phyloP scores from a whole-genome alignment of 176 grass and related monocot species.

The Cymbopogon citratus region DNA sequence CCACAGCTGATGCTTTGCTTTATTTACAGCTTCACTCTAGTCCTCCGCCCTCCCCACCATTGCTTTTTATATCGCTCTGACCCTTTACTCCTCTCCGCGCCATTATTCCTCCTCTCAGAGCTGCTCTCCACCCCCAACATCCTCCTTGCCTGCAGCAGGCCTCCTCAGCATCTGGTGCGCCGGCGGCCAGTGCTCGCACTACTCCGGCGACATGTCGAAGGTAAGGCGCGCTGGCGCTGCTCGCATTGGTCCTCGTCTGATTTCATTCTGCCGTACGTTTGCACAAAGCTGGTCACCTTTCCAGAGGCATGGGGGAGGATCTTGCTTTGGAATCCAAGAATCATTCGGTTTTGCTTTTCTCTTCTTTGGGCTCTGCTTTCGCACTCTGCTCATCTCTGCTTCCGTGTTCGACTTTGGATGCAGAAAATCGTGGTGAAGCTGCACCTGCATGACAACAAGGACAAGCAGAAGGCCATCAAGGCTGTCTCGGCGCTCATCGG shows the following conservation, averaged over 20 bases:
- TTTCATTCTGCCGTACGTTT: not conserved
- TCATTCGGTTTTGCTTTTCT: not conserved
- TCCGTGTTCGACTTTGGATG: not conserved
- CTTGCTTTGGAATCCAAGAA: slow-evolving; percentile 27
- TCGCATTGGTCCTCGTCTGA: not conserved
- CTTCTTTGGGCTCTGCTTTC: not conserved
- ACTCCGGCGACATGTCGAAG: slow-evolving; percentile 43
- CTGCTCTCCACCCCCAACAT: not conserved
- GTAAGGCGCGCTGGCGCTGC: not conserved
- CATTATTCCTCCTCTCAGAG: not conserved
- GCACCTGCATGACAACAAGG: slow-evolving; percentile 56
- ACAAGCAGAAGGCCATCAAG: slow-evolving; percentile 91
- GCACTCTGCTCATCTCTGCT: not conserved
- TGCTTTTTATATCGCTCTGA: not conserved
- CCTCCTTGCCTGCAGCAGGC: not conserved
- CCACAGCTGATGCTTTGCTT: not conserved
- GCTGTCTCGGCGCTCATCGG: slow-evolving; percentile 53
- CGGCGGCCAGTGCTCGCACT: not conserved
- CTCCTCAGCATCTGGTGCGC: not conserved
- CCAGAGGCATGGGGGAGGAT: slow-evolving; percentile 15
- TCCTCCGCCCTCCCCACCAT: slow-evolving; percentile 5
- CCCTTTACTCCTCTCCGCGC: not conserved
- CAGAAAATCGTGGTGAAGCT: slow-evolving; percentile 88
- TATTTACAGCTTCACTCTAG: slow-evolving; percentile 16
- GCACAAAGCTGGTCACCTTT: slow-evolving; percentile 29